Evolutionary conservation across 805 yeast species (phyloP), one percentile per base, ranked within the genome.

Genomic region (Wilhelminamyces savonicus): DNA sequence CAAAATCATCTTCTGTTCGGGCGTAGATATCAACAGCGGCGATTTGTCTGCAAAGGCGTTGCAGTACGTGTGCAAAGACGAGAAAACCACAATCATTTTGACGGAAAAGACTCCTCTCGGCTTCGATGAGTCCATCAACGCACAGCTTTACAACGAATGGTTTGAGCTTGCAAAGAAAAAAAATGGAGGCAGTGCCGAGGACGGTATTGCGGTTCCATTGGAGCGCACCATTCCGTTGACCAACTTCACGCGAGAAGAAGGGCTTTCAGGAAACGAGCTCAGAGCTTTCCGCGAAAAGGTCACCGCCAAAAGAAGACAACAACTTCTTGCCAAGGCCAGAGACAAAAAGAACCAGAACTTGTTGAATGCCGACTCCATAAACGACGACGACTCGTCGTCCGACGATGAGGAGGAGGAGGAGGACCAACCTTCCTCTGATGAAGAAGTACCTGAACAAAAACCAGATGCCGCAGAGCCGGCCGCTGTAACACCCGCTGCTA

Each of bases 1-100:
- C 0, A 84, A 83, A 49, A 77, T 90, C 29, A 79, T 88, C 3
- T 77, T 90, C 37, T 81, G 85, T 13, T 74, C 90, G 1, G 88
- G 85, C 9, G 64, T 70, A 14, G 78, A 76, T 28, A 50, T 82
- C 21, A 74, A 74, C 26, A 68, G 64, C 24, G 95, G 95, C 2
- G 71, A 78, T 4, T 58, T 71, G 14, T 63, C 84, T 0, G 62
- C 74, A 21, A 69, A 70, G 27, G 74, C 63, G 18, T 62, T 74
- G 30, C 69, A 52, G 35, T 69, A 56, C 31, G 56, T 87, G 13
- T 80, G 92, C 44, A 64, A 64, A 9, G 77, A 74, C 39, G 81
- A 76, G 16, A 74, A 72, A 31, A 76, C 83, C 1, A 77, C 94
- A 0, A 66, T 88, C 1, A 60, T 92, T 1, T 50, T 92, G 31